Percentiles rank a stretch among this genome's conserved stretches.
Evolutionary conservation across 805 yeast genomes (phyloP).

Genomic region (Candida broadrunensis): DNA sequence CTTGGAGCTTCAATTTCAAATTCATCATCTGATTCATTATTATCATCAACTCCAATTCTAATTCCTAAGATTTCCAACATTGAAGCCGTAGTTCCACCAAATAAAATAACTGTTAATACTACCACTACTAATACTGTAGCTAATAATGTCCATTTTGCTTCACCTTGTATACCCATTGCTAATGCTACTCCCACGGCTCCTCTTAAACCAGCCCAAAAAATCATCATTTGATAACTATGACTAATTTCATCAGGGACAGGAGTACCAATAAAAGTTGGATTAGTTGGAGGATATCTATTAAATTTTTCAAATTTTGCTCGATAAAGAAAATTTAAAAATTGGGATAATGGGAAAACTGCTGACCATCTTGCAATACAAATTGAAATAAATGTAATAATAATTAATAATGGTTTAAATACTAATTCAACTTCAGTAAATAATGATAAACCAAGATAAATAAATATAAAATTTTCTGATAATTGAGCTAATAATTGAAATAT

Average conservation of each 20-base stretch:
- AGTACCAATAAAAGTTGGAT: constrained; percentile 17
- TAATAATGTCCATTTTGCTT: constrained; percentile 77
- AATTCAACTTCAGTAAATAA: constrained; percentile 94
- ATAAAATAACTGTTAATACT: constrained; percentile 89
- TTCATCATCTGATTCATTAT: constrained; percentile 78
- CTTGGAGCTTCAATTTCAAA: constrained; percentile 83
- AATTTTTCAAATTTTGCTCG: constrained; percentile 52
- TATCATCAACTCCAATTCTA: constrained; percentile 85
- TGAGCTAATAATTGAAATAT: constrained; percentile 93
- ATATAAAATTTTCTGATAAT: constrained; percentile 92
- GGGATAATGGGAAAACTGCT: constrained; percentile 92
- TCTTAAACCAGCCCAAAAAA: constrained; percentile 98
- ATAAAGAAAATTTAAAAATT: constrained; percentile 75
- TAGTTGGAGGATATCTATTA: constrained; percentile 34
- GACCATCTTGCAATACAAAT: constrained; percentile 96
- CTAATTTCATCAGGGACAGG: constrained; percentile 83
- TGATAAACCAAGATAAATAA: constrained; percentile 90
- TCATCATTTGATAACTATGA: constrained; percentile 96
- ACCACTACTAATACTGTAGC: constrained; percentile 98
- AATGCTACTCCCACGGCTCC: constrained; percentile 99
- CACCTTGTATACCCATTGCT: constrained; percentile 97
- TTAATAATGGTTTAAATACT: constrained; percentile 89
- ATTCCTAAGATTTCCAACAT: constrained; percentile 95
- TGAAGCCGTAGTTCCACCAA: constrained; percentile 98
- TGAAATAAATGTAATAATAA: constrained; percentile 83